Percentiles rank a stretch among this genome's conserved stretches.
phyloP scores from a whole-genome alignment of 2,329 filamentous ascomycete genomes.

The Pezicula neosporulosa region DNA sequence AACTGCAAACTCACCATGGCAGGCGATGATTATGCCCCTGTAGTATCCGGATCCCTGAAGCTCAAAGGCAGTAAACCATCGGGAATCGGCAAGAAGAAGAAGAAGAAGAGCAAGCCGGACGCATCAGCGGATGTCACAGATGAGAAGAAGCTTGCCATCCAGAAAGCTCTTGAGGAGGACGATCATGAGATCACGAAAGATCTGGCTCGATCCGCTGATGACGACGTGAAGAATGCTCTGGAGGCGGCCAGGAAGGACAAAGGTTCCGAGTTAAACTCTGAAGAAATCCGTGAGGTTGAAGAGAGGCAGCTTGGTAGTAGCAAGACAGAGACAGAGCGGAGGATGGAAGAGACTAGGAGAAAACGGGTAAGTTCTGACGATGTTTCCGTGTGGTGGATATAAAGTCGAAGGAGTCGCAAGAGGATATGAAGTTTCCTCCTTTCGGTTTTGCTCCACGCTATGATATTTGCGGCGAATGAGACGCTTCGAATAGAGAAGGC shows the following conservation, averaged over 20 bases:
- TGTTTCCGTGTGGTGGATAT: background rate
- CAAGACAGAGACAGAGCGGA: conserved; percentile 80
- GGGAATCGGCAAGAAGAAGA: conserved; percentile 61
- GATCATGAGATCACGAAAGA: background rate
- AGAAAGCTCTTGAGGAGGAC: conserved; percentile 1
- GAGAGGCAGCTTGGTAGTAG: conserved; percentile 14
- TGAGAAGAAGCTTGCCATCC: background rate
- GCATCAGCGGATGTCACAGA: background rate
- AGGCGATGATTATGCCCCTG: conserved; percentile 66
- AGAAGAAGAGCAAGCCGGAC: background rate
- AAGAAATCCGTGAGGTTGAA: background rate
- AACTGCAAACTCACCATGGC: conserved; percentile 46
- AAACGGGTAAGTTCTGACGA: conserved; percentile 60
- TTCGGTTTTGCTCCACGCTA: no score
- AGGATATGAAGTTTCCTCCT: no score
- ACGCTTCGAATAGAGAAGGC: no score
- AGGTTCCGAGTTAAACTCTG: background rate
- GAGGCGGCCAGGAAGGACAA: no score
- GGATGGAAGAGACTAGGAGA: conserved; percentile 72
- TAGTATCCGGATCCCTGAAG: conserved; percentile 68
- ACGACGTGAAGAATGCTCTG: background rate
- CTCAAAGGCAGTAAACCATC: conserved; percentile 67
- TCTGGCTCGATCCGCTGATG: background rate
- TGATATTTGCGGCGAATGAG: no score
- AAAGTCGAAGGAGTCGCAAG: background rate